phyloP scores from a whole-genome alignment of 768 basidiomycete genomes.

The Hydnomerulius pinastri region DNA sequence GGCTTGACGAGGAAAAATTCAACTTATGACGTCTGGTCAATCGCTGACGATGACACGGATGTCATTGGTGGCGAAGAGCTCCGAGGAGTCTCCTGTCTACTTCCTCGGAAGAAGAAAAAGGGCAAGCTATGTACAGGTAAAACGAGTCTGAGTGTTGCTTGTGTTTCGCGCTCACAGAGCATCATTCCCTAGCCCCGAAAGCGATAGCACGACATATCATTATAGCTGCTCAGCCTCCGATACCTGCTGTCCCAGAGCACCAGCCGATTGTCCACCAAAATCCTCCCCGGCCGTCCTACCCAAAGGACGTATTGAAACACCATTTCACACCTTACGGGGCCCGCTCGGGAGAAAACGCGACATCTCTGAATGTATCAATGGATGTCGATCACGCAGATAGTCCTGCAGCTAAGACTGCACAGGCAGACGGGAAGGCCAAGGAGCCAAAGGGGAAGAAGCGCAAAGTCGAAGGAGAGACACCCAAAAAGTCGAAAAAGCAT shows the following conservation, averaged over 20 bases:
- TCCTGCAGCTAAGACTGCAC: conserved; percentile 23
- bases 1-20: conserved; percentile 53
- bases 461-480: conserved; percentile 48
- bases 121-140: conserved; percentile 62
- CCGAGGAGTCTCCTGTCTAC: conserved; percentile 56
- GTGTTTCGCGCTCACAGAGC: conserved; percentile 47
- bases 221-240: conserved; percentile 49
- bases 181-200: conserved; percentile 50
- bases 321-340: conserved; percentile 66
- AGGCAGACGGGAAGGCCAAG: conserved; percentile 17
- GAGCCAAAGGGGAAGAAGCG: conserved; percentile 41
- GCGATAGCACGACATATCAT: conserved; percentile 60
- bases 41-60: conserved; percentile 43
- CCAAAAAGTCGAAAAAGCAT: conserved; percentile 52
- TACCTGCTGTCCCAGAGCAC: conserved; percentile 20
- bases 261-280: conserved; percentile 40
- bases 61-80: conserved; percentile 63
- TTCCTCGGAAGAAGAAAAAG: conserved; percentile 62
- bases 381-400: conserved; percentile 27
- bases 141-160: conserved; percentile 2
- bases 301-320: conserved; percentile 63
- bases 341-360: conserved; percentile 14
- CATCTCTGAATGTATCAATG: conserved; percentile 13
- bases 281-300: conserved; percentile 57
- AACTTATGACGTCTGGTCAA: conserved; percentile 66